Evolutionary conservation across 1,284 basidiomycete species (phyloP), one percentile per base, ranked within the genome.

Genomic region (Cryptococcus sp.): DNA sequence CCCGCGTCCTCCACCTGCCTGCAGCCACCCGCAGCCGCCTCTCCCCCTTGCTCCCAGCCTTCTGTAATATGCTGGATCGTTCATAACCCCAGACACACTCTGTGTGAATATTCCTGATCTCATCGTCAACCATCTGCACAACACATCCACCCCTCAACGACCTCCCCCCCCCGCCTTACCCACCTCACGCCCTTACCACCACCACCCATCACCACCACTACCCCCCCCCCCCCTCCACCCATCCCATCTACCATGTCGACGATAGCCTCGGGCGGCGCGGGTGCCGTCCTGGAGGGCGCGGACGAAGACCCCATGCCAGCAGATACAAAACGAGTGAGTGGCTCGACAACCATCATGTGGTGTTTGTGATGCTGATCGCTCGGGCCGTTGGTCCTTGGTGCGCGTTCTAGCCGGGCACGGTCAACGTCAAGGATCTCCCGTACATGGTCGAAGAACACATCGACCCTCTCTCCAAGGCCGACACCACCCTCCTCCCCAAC

Each of bases 281-380:
- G 59, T 24, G 51, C 46, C 18, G 33, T 56, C 16, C 46, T 57
- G 56, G 68, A 69, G 59, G 60, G 60, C 23, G 59, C 55, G 20
- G 68, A 67, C 37, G 68, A 70, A 39, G 64, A 66, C n/a, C 46
- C 54, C 49, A 35, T 61, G 39, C 50, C 64, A 37, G 66, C 53
- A 18, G 57, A 67, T 65, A 61, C 38, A 52, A 56, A 52, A 13
- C 56, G 42, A 44, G 61, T 65, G n/a, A 58, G 62, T 57, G 1
- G 13, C 13, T n/a, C n/a, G n/a, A n/a, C n/a, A n/a, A n/a, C n/a
- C n/a, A 16, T 28, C 37, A 8, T 37, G n/a, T 33, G 20, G 18
- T 21, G 36, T 12, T 1, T 5, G 15, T 23, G 15, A 5, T n/a
- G 42, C 18, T 45, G 11, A 21, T 28, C 15, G 35, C 24, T 23